Evolutionary conservation across 2,329 filamentous ascomycete species (phyloP).

Genomic region (Nigrospora sphaerica): DNA sequence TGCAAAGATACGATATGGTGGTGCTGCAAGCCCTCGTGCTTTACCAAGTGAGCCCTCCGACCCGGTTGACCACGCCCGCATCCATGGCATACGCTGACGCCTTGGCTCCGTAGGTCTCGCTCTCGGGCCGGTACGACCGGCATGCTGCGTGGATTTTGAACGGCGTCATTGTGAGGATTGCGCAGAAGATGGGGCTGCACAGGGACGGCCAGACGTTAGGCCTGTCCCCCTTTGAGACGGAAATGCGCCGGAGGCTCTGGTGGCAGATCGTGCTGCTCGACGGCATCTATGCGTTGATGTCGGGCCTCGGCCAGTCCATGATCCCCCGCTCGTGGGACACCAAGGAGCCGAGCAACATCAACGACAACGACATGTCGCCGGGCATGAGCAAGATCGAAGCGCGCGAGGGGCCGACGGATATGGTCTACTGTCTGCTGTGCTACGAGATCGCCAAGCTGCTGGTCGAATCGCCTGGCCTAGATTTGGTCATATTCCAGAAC

Average conservation of each 20-base stretch:
- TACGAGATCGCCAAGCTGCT: conserved; percentile 45
- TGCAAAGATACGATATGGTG: conserved; percentile 50
- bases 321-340: conserved; percentile 49
- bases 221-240: conserved; percentile 55
- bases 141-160: conserved; percentile 55
- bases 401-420: conserved; percentile 52
- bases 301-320: conserved; percentile 47
- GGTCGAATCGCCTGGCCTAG: conserved; percentile 38
- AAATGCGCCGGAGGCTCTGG: conserved; percentile 63
- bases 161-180: conserved; percentile 55
- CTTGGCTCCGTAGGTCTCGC: conserved; percentile 34
- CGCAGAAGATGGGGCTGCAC: conserved; percentile 61
- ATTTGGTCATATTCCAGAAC: conserved; percentile 40
- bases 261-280: conserved; percentile 57
- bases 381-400: conserved; percentile 41
- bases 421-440: conserved; percentile 47
- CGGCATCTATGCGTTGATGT: conserved; percentile 48
- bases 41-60: conserved; percentile 38
- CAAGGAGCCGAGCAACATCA: conserved; percentile 47
- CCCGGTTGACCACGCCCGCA: background rate
- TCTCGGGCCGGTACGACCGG: conserved; percentile 51
- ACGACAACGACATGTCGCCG: conserved; percentile 51
- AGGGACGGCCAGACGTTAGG: conserved; percentile 51
- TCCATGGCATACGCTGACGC: too few species aligned
- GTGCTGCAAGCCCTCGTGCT: conserved; percentile 53